A percentile compares a stretch with the other conserved stretches of the same genome.
Conservation (phyloP, 2,329 filamentous ascomycete species). For the Sordariomycetes sp. region DNA sequence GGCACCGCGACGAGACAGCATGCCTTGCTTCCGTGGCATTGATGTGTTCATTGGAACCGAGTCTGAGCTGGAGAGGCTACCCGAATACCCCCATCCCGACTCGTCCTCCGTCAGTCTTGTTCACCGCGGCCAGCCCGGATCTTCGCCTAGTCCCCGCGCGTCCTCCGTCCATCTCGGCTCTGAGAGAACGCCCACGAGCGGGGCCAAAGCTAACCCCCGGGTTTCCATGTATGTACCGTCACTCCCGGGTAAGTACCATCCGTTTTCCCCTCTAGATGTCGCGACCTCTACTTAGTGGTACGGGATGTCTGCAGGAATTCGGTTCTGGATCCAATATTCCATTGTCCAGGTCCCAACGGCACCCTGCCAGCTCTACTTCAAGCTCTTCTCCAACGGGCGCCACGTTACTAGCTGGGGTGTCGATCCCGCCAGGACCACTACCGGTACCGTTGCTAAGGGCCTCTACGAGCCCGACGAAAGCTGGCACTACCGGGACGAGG, state of each 20-base stretch:
- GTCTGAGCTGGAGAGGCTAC: conserved; percentile 24
- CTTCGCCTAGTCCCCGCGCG: neutral
- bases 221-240: conserved; percentile 48
- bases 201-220: conserved; percentile 23
- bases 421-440: conserved; percentile 20
- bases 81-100: conserved; percentile 46
- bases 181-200: conserved; percentile 12
- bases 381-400: conserved; percentile 42
- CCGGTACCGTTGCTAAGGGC: conserved; percentile 30
- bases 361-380: conserved; percentile 39
- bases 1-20: conserved; percentile 11
- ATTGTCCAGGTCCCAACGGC: conserved; percentile 22
- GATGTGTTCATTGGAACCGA: conserved; percentile 31
- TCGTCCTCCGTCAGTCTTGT: conserved; percentile 29
- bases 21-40: conserved; percentile 39
- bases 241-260: conserved; percentile 28
- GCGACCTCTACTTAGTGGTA: neutral
- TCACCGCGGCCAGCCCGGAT: conserved; percentile 7
- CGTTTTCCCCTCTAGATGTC: neutral
- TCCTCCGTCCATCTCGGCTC: neutral
- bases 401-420: conserved; percentile 42
- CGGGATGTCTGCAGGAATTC: conserved; percentile 29
- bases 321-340: conserved; percentile 39
- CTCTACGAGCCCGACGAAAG: conserved; percentile 35
- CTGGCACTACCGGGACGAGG: conserved; percentile 27